A percentile compares a stretch with the other conserved stretches of the same genome.
Conservation (phyloP, 1,284 basidiomycete species). For the Puccinia brachypodii region DNA sequence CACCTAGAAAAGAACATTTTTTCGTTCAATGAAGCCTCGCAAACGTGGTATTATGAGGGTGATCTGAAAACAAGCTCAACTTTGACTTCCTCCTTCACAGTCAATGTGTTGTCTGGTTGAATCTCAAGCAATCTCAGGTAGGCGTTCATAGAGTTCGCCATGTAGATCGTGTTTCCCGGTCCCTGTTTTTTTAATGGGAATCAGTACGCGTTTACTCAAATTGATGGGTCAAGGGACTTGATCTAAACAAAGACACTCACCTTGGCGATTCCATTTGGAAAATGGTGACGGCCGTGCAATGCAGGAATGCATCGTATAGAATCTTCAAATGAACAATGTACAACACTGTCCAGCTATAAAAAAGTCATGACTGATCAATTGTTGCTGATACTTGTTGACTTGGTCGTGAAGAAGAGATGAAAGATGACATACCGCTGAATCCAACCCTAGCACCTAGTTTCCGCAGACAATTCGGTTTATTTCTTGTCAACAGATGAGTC, state of each 20-base stretch:
- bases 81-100: conserved; percentile 28
- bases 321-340: conserved; percentile 40
- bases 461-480: too few relatives aligned
- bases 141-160: conserved; percentile 27
- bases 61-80: background rate
- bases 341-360: conserved; percentile 29
- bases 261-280: conserved; percentile 47
- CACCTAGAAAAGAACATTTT: background rate
- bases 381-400: background rate
- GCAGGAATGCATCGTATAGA: conserved; percentile 13
- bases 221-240: background rate
- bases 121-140: conserved; percentile 33
- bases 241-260: conserved; percentile 1
- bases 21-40: background rate
- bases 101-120: conserved; percentile 20
- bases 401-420: background rate
- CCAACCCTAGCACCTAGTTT: background rate
- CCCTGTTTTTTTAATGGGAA: conserved; percentile 18
- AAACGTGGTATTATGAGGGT: background rate
- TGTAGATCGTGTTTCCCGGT: conserved; percentile 25
- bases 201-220: background rate
- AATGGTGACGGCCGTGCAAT: conserved; percentile 12
- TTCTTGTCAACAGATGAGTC: background rate
- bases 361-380: background rate
- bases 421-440: conserved; percentile 7